Conservation (phyloP, 2,329 filamentous ascomycete species). For the Blastomyces parvus region DNA sequence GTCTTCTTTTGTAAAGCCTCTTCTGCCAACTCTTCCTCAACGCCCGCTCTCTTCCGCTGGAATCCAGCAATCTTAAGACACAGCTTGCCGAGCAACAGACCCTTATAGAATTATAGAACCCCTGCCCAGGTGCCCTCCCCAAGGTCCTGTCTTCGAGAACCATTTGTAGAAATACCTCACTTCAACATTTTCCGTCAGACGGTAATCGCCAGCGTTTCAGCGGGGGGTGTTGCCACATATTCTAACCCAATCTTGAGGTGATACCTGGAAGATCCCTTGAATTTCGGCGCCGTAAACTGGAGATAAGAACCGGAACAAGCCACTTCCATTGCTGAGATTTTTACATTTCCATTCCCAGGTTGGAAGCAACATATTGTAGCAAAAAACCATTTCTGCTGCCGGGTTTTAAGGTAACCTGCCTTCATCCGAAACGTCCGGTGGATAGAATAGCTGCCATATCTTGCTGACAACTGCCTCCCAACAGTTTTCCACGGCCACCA, state of each 20-base stretch:
- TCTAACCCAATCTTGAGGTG: not conserved
- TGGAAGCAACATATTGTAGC: not conserved
- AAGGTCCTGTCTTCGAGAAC: not conserved
- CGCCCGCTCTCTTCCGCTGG: not conserved
- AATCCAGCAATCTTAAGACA: not conserved
- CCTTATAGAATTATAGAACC: not conserved
- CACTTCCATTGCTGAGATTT: not conserved
- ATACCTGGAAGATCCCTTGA: not conserved
- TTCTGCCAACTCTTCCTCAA: not conserved
- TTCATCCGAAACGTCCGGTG: not conserved
- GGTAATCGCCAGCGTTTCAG: not conserved
- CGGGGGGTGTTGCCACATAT: not conserved
- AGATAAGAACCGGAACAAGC: not conserved
- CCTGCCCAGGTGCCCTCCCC: no score
- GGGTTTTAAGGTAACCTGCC: not conserved
- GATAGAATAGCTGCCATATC: not conserved
- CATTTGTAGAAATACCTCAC: not conserved
- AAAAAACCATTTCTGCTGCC: not conserved
- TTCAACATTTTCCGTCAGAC: not conserved
- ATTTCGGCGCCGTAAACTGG: not conserved
- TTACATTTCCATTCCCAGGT: not conserved
- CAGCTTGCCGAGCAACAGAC: not conserved
- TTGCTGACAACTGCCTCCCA: not conserved
- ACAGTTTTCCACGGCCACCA: not conserved
- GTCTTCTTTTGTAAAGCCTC: not conserved